These are phyloP conservation scores for Coniferiporia sulphurascens DNA, from an alignment of 1,284 basidiomycete species.

Conservation along the genomic window DNA sequence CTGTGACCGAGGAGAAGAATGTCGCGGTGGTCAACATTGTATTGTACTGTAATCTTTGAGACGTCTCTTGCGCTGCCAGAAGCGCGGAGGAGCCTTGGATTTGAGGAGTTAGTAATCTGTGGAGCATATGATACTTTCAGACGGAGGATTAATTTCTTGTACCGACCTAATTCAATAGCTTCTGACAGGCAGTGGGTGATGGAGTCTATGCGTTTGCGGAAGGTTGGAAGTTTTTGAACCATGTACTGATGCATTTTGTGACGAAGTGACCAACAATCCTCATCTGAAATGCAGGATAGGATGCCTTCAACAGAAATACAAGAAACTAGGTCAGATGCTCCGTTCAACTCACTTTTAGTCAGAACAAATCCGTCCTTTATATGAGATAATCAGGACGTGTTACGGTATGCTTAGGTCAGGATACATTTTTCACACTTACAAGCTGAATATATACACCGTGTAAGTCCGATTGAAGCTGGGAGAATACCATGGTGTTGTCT, in stretches of 20 bases:
- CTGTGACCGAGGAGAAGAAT: slow-evolving; percentile 27
- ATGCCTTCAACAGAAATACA: no score
- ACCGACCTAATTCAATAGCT: neutral
- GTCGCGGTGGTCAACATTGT: slow-evolving; percentile 27
- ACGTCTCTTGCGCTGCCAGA: neutral
- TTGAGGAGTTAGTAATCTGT: neutral
- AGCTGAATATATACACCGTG: no score
- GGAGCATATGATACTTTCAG: neutral
- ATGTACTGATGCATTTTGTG: no score
- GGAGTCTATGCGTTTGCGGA: neutral
- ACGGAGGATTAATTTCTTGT: neutral
- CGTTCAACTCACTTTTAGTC: no score
- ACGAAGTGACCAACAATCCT: no score
- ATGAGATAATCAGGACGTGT: no score
- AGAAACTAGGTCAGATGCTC: no score
- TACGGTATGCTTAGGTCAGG: no score
- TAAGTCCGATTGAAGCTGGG: no score
- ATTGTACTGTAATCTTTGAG: slow-evolving; percentile 14
- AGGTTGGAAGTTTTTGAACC: neutral
- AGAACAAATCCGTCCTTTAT: no score
- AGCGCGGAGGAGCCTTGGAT: neutral
- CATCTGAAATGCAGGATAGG: neutral
- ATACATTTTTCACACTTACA: no score
- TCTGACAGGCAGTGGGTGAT: neutral
- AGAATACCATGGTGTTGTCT: no score